These are phyloP conservation scores for Cucumis sativus DNA, from an alignment of 306 rosid genomes.

Conservation along the genomic window Cucumber_9930_V3 NC_026660.2:3574501-3575000, in stretches of 20 bases:
- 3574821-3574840: background rate
- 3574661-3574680: background rate
- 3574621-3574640: background rate
- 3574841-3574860: too few relatives aligned
- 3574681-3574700: background rate
- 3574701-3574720: background rate
- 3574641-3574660: background rate
- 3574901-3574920: too few relatives aligned
- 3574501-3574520: background rate
- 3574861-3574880: too few relatives aligned
- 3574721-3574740: background rate
- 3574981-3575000: background rate
- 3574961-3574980: background rate
- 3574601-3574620: background rate
- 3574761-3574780: background rate
- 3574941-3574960: background rate
- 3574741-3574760: background rate
- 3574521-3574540: background rate
- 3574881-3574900: too few relatives aligned
- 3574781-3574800: background rate
- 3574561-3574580: slow-evolving; percentile 8
- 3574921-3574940: too few relatives aligned
- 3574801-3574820: background rate
- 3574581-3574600: background rate
- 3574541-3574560: background rate